Percentiles rank a stretch among this genome's conserved stretches.
Conservation (phyloP, 2,329 filamentous ascomycete species). For the Fusarium albosuccineum region DNA sequence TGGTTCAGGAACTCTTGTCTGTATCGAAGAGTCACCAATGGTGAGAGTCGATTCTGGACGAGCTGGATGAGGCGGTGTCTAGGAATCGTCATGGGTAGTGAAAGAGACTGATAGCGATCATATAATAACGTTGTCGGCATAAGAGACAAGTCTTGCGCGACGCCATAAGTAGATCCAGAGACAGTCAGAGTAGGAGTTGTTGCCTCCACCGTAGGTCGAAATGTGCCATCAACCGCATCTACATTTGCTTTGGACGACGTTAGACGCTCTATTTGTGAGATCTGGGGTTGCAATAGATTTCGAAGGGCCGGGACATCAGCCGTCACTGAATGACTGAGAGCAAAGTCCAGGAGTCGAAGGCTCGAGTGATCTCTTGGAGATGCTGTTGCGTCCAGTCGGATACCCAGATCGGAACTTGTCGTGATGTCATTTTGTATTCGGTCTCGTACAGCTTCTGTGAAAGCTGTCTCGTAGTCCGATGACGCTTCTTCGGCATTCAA, state of each 20-base stretch:
- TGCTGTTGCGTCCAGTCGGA: conserved; percentile 52
- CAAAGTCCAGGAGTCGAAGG: conserved; percentile 54
- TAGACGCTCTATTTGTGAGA: conserved; percentile 42
- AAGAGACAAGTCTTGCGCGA: conserved; percentile 46
- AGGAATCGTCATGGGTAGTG: conserved; percentile 51
- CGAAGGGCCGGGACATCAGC: conserved; percentile 52
- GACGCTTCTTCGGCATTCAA: conserved; percentile 39
- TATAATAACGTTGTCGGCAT: conserved; percentile 50
- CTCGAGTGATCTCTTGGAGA: conserved; percentile 15
- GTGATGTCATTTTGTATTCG: conserved; percentile 40
- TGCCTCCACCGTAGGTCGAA: conserved; percentile 36
- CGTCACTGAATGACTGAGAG: conserved; percentile 55
- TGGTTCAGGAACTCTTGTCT: conserved; percentile 55
- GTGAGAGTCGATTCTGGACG: conserved; percentile 54
- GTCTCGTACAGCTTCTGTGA: conserved; percentile 38
- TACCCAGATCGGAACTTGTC: conserved; percentile 54
- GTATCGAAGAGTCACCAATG: conserved; percentile 53
- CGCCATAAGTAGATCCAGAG: conserved; percentile 56
- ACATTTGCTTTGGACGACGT: conserved; percentile 30
- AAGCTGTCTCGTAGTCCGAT: conserved; percentile 33
- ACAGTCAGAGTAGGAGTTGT: conserved; percentile 54
- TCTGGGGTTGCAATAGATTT: conserved; percentile 43
- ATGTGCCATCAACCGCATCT: conserved; percentile 13
- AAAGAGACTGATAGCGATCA: conserved; percentile 56
- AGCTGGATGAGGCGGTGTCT: conserved; percentile 54